Evolutionary conservation across 2,329 filamentous ascomycete species (phyloP).

Genomic region (Ceratocystiopsis sp.): DNA sequence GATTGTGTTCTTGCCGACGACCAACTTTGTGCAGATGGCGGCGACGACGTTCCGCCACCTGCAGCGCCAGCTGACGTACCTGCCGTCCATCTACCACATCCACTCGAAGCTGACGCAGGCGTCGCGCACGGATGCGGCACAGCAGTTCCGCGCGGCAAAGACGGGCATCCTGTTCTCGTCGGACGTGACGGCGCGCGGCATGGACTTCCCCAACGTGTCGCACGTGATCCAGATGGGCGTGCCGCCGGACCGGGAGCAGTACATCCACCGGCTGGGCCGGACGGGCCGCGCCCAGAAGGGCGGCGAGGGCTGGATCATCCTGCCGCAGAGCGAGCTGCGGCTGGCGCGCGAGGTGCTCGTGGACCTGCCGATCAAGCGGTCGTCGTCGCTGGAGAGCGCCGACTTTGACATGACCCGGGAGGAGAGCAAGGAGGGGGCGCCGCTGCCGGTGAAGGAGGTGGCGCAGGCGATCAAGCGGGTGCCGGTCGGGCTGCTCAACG

Average conservation of each 20-base stretch:
- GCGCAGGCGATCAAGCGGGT: constrained; percentile 25
- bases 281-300: constrained; percentile 60
- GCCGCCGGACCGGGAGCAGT: constrained; percentile 35
- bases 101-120: constrained; percentile 62
- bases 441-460: constrained; percentile 27
- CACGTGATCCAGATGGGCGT: constrained; percentile 43
- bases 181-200: constrained; percentile 65
- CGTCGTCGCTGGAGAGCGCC: constrained; percentile 29
- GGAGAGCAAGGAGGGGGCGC: constrained; percentile 20
- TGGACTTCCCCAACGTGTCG: constrained; percentile 46
- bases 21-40: constrained; percentile 51
- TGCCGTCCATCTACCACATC: constrained; percentile 37
- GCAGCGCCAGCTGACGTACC: constrained; percentile 21
- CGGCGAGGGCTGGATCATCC: constrained; percentile 53
- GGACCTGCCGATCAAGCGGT: constrained; percentile 40
- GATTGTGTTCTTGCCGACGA: constrained; percentile 83
- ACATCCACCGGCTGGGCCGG: constrained; percentile 46
- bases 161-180: constrained; percentile 57
- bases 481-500: constrained; percentile 22
- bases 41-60: constrained; percentile 38
- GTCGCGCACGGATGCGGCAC: constrained; percentile 51
- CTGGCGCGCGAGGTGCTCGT: constrained; percentile 33
- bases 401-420: constrained; percentile 34
- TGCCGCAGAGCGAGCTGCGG: constrained; percentile 35
- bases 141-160: constrained; percentile 48